Evolutionary conservation across 495 filamentous ascomycete species (phyloP), one percentile per base, ranked within the genome.

Genomic region (Penicillium manginii): DNA sequence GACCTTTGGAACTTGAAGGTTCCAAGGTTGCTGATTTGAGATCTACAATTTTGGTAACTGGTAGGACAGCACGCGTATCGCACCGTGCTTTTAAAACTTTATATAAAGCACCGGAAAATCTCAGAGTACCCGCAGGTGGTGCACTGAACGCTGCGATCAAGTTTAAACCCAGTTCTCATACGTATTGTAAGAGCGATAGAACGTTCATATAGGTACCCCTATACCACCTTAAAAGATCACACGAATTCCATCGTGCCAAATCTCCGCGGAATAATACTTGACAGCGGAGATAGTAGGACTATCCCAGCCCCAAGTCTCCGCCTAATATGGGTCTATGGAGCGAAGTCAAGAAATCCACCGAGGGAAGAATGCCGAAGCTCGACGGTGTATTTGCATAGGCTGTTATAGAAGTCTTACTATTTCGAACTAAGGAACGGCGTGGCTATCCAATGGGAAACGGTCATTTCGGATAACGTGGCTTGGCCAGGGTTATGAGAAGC

Each of bases 401-500:
- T 15, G 47, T 29, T 29, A 29, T 29, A 29, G 26, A 29, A 29
- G 26, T 29, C 26, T 29, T 29, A 29, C 26, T 29, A 1, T 29
- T 5, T 29, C 9, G 29, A 21, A 14, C 2, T 17, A 50, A 10
- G 47, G 12, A 31, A 29, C 26, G 26, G 26, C 26, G 26, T 29
- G 6, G 26, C 26, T 29, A 5, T 29, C 26, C 26, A 29, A 29
- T 29, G 6, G 9, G 26, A 29, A 29, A 29, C 0, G 1, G 26
- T 29, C 26, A 29, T 29, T 0, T 8, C 26, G 5, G 26, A 29
- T 29, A 10, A 37, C 15, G 12, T 37, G 35, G 35, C 35, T 37
- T 37, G 22, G 45, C 10, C 10, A 14, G 18, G 23, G 55, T 56
- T 18, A 37, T n/a, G 32, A 66, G 31, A 63, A 66, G 64, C 60